These are phyloP conservation scores for Antitrichia curtipendula DNA, from an alignment of 225 moss, liverwort and hornwort species.

Conservation along the genomic window DNA sequence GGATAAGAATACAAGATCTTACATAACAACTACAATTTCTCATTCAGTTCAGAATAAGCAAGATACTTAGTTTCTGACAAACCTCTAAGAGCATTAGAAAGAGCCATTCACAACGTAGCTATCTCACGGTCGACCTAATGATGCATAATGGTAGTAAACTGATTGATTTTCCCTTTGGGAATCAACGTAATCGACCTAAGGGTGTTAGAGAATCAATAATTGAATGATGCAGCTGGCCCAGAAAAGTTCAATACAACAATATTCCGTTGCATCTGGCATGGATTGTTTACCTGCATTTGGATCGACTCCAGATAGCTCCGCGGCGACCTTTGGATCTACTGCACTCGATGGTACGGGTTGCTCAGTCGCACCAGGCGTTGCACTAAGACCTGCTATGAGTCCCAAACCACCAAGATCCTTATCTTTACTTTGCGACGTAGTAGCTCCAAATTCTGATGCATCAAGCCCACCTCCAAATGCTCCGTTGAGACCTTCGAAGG, in stretches of 20 bases:
- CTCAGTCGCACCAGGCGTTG: constrained; percentile 8
- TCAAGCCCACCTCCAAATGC: constrained; percentile 99
- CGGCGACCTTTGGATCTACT: constrained; percentile 29
- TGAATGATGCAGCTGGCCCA: neutral
- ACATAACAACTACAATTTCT: neutral
- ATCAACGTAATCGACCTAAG: neutral
- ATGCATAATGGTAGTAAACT: neutral
- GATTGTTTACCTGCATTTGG: constrained; percentile 27
- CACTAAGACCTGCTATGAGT: constrained; percentile 65
- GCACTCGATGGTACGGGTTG: neutral
- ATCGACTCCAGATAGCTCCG: constrained; percentile 42
- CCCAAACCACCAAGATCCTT: constrained; percentile 80
- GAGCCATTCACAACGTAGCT: neutral
- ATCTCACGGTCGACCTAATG: neutral
- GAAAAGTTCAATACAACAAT: neutral
- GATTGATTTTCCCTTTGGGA: neutral
- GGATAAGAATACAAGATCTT: neutral
- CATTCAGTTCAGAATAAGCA: neutral
- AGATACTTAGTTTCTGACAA: neutral
- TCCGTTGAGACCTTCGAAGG: constrained; percentile 91
- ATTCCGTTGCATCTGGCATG: neutral
- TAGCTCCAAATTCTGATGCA: constrained; percentile 90
- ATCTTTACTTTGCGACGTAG: constrained; percentile 48
- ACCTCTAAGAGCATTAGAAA: neutral
- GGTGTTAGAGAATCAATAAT: neutral